Evolutionary conservation across 768 basidiomycete species (phyloP).

Genomic region (Macrolepiota dolichaula): DNA sequence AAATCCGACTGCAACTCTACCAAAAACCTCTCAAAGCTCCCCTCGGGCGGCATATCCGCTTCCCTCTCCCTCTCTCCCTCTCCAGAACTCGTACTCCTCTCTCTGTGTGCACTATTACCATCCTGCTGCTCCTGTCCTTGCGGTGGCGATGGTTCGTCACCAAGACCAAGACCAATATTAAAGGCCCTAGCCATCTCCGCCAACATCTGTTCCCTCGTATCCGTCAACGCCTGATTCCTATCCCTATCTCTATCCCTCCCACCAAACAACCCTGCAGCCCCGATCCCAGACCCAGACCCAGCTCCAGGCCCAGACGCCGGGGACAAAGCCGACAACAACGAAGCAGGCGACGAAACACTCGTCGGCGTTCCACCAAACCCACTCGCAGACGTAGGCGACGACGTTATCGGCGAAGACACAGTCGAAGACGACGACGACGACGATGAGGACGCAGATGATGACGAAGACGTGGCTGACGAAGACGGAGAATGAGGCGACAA

Average conservation of each 20-base stretch:
- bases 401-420: neutral
- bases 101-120: no score
- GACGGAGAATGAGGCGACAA: slow-evolving; percentile 10
- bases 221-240: slow-evolving; percentile 23
- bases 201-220: slow-evolving; percentile 69
- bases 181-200: slow-evolving; percentile 82
- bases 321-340: no score
- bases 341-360: no score
- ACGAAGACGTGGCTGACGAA: slow-evolving; percentile 1
- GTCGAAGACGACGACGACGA: neutral
- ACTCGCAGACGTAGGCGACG: neutral
- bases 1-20: slow-evolving; percentile 76
- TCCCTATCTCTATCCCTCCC: neutral
- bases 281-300: no score
- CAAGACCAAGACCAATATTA: slow-evolving; percentile 55
- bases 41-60: slow-evolving; percentile 39
- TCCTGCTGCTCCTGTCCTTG: no score
- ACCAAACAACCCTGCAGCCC: no score
- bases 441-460: neutral
- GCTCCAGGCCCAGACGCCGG: no score
- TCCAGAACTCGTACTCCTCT: slow-evolving; percentile 3
- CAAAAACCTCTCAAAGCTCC: slow-evolving; percentile 80
- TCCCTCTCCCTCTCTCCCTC: slow-evolving; percentile 7
- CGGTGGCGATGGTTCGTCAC: no score
- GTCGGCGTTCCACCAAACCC: neutral